Evolutionary conservation across 805 yeast genomes (phyloP).

Genomic region (Suhomyces vadensis): DNA sequence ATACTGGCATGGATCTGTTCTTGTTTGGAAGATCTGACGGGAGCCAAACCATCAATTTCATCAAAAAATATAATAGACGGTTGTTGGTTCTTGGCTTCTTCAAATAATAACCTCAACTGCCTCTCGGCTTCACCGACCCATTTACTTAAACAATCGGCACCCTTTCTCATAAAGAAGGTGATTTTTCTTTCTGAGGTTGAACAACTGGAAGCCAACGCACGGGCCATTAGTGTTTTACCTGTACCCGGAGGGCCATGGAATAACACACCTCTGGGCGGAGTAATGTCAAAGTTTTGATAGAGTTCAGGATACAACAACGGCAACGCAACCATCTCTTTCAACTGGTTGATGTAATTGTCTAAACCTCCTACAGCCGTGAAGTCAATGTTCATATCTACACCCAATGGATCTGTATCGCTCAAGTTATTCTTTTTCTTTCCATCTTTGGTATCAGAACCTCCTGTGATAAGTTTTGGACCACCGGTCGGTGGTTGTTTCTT

Average conservation of each 20-base stretch:
- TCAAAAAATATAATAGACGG: slow-evolving; percentile 96
- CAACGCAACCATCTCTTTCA: slow-evolving; percentile 94
- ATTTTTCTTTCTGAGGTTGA: slow-evolving; percentile 82
- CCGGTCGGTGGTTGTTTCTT: slow-evolving; percentile 25
- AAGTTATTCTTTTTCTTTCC: slow-evolving; percentile 54
- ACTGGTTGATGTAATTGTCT: slow-evolving; percentile 83
- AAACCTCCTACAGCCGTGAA: slow-evolving; percentile 89
- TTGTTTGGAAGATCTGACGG: slow-evolving; percentile 95
- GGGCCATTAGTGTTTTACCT: slow-evolving; percentile 96
- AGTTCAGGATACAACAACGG: slow-evolving; percentile 93
- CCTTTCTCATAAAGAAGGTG: slow-evolving; percentile 96
- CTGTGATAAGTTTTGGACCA: slow-evolving; percentile 29
- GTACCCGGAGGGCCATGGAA: slow-evolving; percentile 99
- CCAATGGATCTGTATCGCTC: slow-evolving; percentile 92
- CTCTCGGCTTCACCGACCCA: slow-evolving; percentile 99
- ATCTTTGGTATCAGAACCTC: slow-evolving; percentile 35
- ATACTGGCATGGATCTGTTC: slow-evolving; percentile 98
- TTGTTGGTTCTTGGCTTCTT: slow-evolving; percentile 94
- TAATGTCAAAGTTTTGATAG: slow-evolving; percentile 82
- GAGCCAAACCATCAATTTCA: slow-evolving; percentile 97
- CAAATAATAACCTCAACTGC: slow-evolving; percentile 84
- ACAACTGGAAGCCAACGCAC: slow-evolving; percentile 95
- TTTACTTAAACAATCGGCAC: slow-evolving; percentile 94
- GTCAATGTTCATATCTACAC: slow-evolving; percentile 82
- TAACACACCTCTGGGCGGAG: slow-evolving; percentile 96